phyloP scores from a whole-genome alignment of 352 stramenopile species.

The Globisporangium cylindrosporum region DNA sequence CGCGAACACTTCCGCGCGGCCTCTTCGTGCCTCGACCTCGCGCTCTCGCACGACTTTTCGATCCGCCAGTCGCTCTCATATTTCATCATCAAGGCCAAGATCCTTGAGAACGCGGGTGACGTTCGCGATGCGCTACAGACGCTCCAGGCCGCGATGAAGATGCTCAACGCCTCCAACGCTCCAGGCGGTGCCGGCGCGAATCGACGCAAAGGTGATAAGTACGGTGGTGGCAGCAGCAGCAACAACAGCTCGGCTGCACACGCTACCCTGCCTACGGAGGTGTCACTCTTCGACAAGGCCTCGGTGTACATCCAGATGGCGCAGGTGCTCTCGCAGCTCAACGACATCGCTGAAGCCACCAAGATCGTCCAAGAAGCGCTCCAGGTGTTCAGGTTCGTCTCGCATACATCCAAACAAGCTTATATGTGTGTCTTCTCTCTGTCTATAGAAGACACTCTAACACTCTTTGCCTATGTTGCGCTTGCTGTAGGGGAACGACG shows the following conservation, averaged over 20 bases:
- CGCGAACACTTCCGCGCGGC: conserved; percentile 73
- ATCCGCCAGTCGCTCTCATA: conserved; percentile 83
- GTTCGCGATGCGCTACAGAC: conserved; percentile 77
- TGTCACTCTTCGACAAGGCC: conserved; percentile 80
- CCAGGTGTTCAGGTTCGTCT: conserved; percentile 52
- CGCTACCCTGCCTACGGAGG: neutral
- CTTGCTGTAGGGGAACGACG: conserved; percentile 42
- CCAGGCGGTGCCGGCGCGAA: neutral
- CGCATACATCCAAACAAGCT: neutral
- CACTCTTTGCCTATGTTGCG: too few species aligned
- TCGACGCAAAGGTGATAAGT: conserved; percentile 17
- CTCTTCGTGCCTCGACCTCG: conserved; percentile 78
- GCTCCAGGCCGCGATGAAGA: conserved; percentile 79
- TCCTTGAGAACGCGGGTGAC: conserved; percentile 74
- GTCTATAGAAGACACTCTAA: too few species aligned
- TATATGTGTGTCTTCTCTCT: neutral
- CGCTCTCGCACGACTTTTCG: conserved; percentile 87
- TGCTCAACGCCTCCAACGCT: conserved; percentile 22
- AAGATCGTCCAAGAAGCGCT: conserved; percentile 67
- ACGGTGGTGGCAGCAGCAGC: neutral
- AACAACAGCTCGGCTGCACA: neutral
- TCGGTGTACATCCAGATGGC: conserved; percentile 88
- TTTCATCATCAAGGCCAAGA: conserved; percentile 86
- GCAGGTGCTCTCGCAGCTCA: conserved; percentile 75
- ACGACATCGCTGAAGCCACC: conserved; percentile 65